These are phyloP conservation scores for Corylus heterophylla DNA, from an alignment of 306 rosid species.

Conservation along the genomic window DNA sequence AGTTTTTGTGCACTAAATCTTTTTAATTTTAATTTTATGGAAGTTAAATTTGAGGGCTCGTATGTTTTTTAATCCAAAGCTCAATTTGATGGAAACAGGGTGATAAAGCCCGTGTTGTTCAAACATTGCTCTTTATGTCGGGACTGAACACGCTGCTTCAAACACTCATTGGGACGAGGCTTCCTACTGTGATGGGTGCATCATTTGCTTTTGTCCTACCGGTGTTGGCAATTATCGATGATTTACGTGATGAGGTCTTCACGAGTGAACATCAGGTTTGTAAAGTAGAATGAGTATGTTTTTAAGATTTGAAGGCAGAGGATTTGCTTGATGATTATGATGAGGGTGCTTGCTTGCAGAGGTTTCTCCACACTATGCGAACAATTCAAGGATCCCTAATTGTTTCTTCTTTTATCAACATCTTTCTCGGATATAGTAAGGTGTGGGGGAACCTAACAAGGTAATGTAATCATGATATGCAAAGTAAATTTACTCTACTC, in stretches of 20 bases:
- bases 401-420: conserved; percentile 73
- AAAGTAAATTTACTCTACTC: background rate
- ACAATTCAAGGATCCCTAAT: conserved; percentile 91
- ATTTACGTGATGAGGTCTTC: conserved; percentile 49
- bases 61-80: background rate
- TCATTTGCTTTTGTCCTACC: conserved; percentile 73
- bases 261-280: conserved; percentile 64
- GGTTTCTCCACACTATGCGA: conserved; percentile 66
- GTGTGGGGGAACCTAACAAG: conserved; percentile 71
- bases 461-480: conserved; percentile 31
- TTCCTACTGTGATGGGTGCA: conserved; percentile 79
- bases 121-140: conserved; percentile 76
- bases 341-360: conserved; percentile 47
- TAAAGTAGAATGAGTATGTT: conserved; percentile 1
- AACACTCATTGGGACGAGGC: conserved; percentile 80
- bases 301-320: background rate
- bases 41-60: background rate
- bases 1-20: conserved; percentile 27
- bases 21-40: background rate
- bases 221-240: conserved; percentile 70
- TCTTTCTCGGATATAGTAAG: conserved; percentile 74
- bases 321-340: conserved; percentile 10
- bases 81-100: conserved; percentile 40
- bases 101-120: conserved; percentile 92
- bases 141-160: conserved; percentile 84